Percentiles rank a stretch among this genome's conserved stretches.
Evolutionary conservation across 441 rosid species (phyloP).

Genomic region (Brassica balearica): DNA sequence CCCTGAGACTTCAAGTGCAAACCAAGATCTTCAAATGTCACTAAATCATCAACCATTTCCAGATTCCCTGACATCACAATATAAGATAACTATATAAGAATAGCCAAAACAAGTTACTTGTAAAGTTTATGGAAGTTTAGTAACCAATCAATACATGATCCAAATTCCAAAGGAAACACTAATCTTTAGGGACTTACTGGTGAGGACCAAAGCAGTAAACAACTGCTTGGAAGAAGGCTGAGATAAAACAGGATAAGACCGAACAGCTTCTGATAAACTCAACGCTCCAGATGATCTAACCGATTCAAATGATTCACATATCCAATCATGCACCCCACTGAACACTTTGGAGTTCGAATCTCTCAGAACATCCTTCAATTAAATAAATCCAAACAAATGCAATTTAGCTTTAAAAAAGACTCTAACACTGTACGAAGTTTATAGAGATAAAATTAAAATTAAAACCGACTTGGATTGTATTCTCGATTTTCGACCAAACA

Average conservation of each 20-base stretch:
- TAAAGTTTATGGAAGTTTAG: neutral
- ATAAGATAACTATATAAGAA: neutral
- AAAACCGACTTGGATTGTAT: slow-evolving; percentile 59
- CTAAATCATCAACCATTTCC: slow-evolving; percentile 92
- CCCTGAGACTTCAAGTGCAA: slow-evolving; percentile 75
- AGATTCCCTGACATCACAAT: slow-evolving; percentile 67
- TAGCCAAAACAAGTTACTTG: neutral
- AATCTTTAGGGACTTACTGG: slow-evolving; percentile 64
- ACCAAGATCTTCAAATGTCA: slow-evolving; percentile 81
- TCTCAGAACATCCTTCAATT: slow-evolving; percentile 77
- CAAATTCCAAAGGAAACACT: neutral
- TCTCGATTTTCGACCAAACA: slow-evolving; percentile 83
- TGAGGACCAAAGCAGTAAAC: slow-evolving; percentile 76
- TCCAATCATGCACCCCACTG: slow-evolving; percentile 72
- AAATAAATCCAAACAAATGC: neutral
- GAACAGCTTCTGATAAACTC: slow-evolving; percentile 60
- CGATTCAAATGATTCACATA: slow-evolving; percentile 62
- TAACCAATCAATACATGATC: slow-evolving; percentile 19
- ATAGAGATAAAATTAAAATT: neutral
- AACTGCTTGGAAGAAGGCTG: slow-evolving; percentile 70
- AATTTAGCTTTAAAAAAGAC: neutral
- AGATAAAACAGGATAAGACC: slow-evolving; percentile 62
- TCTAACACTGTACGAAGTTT: neutral
- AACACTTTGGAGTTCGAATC: slow-evolving; percentile 56
- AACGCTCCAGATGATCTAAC: slow-evolving; percentile 53